phyloP scores from a whole-genome alignment of 2,329 filamentous ascomycete genomes.

The Cercospora sojina region DNA sequence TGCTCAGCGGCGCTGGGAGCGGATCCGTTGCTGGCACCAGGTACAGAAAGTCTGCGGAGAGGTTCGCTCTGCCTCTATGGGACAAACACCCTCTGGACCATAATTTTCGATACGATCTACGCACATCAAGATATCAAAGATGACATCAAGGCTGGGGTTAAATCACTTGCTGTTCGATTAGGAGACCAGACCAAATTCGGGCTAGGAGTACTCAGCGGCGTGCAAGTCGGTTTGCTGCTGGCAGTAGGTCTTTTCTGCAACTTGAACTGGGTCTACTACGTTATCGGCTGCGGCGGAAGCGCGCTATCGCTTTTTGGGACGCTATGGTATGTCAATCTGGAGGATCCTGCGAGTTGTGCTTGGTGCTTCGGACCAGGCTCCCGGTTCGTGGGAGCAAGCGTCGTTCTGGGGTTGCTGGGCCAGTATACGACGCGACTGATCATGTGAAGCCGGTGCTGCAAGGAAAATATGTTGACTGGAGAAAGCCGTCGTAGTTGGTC shows the following conservation, averaged over 20 bases:
- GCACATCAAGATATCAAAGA: slow-evolving; percentile 22
- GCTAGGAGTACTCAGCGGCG: slow-evolving; percentile 12
- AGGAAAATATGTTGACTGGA: not conserved
- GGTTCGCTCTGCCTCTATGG: slow-evolving; percentile 14
- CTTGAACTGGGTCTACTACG: slow-evolving; percentile 11
- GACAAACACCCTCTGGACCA: slow-evolving; percentile 18
- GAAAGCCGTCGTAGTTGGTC: not conserved
- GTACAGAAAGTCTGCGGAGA: not conserved
- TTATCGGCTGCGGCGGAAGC: slow-evolving; percentile 14
- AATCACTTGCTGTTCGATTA: slow-evolving; percentile 18
- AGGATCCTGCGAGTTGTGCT: slow-evolving; percentile 16
- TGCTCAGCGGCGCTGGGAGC: slow-evolving; percentile 13
- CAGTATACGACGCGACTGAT: slow-evolving; percentile 10
- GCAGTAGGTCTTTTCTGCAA: slow-evolving; percentile 11
- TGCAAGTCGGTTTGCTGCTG: slow-evolving; percentile 16
- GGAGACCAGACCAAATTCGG: slow-evolving; percentile 15
- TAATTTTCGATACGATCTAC: slow-evolving; percentile 21
- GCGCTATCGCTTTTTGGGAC: slow-evolving; percentile 16
- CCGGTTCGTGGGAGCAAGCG: slow-evolving; percentile 16
- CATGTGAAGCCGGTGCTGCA: slow-evolving; percentile 2
- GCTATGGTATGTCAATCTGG: slow-evolving; percentile 7
- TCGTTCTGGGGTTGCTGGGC: slow-evolving; percentile 14
- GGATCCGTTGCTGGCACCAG: slow-evolving; percentile 10
- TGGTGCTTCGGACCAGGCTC: slow-evolving; percentile 23
- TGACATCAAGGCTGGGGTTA: slow-evolving; percentile 22